Evolutionary conservation across 163 green algal genomes (phyloP).

Genomic region (Dunaliella salina): DNA sequence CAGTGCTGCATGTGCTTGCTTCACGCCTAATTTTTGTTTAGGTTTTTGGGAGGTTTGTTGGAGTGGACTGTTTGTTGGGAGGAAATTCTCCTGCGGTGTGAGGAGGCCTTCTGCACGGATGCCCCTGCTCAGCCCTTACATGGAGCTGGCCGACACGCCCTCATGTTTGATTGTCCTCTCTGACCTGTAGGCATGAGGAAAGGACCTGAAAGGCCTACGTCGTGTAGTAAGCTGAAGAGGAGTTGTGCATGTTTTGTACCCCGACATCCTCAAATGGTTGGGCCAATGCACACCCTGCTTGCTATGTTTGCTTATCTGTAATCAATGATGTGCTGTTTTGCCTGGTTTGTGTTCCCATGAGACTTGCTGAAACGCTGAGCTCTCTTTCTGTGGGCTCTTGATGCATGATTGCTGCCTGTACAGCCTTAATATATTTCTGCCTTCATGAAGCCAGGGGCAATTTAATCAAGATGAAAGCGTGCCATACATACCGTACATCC

Average conservation of each 20-base stretch:
- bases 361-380: not conserved
- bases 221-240: not conserved
- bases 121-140: not conserved
- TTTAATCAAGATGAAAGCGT: too few species aligned
- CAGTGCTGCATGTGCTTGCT: too few species aligned
- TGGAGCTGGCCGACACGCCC: too few species aligned
- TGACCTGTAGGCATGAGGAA: not conserved
- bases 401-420: not conserved
- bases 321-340: not conserved
- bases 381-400: not conserved
- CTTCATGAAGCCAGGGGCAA: too few species aligned
- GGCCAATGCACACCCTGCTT: not conserved
- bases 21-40: not conserved
- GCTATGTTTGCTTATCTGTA: too few species aligned
- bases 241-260: not conserved
- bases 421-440: too few species aligned
- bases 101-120: not conserved
- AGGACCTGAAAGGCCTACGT: not conserved
- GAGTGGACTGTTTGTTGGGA: not conserved
- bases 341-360: not conserved
- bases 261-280: not conserved
- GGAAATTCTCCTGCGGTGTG: not conserved
- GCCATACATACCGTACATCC: too few species aligned
- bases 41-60: not conserved
- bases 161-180: too few species aligned